A percentile compares a stretch with the other conserved stretches of the same genome.
These are phyloP conservation scores for Phaeosphaeria sp. DNA, from an alignment of 2,329 filamentous ascomycete species.

Conservation along the genomic window DNA sequence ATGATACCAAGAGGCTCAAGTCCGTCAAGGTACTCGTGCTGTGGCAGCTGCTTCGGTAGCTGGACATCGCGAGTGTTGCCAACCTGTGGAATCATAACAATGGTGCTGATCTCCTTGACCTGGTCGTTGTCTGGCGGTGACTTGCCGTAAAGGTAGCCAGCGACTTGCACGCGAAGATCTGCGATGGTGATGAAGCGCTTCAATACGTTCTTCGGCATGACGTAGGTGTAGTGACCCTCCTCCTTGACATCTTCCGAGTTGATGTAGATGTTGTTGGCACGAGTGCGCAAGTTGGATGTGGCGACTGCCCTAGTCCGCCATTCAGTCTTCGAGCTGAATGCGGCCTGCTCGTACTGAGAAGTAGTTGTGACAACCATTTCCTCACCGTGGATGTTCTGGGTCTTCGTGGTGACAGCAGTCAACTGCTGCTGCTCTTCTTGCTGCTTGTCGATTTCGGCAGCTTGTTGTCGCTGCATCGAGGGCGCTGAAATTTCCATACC, in stretches of 20 bases:
- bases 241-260: conserved; percentile 92
- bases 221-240: conserved; percentile 88
- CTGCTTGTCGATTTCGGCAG: conserved; percentile 98
- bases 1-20: conserved; percentile 94
- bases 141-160: conserved; percentile 91
- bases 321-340: conserved; percentile 97
- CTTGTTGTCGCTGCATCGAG: conserved; percentile 97
- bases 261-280: conserved; percentile 98
- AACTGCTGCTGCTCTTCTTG: conserved; percentile 96
- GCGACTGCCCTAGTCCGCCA: conserved; percentile 98
- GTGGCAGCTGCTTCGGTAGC: conserved; percentile 85
- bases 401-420: conserved; percentile 97
- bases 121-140: conserved; percentile 94
- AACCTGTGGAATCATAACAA: conserved; percentile 97
- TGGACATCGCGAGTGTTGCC: conserved; percentile 92
- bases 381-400: conserved; percentile 94
- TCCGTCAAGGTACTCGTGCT: conserved; percentile 85
- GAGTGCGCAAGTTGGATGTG: conserved; percentile 90
- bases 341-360: conserved; percentile 96
- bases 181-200: conserved; percentile 98
- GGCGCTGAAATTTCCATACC: conserved; percentile 99
- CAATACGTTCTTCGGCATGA: conserved; percentile 98
- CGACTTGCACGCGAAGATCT: conserved; percentile 94
- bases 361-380: conserved; percentile 99
- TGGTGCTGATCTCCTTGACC: conserved; percentile 95